A percentile compares a stretch with the other conserved stretches of the same genome.
Evolutionary conservation across 176 grass and related monocot species (phyloP).

Genomic region (Oryza officinalis): DNA sequence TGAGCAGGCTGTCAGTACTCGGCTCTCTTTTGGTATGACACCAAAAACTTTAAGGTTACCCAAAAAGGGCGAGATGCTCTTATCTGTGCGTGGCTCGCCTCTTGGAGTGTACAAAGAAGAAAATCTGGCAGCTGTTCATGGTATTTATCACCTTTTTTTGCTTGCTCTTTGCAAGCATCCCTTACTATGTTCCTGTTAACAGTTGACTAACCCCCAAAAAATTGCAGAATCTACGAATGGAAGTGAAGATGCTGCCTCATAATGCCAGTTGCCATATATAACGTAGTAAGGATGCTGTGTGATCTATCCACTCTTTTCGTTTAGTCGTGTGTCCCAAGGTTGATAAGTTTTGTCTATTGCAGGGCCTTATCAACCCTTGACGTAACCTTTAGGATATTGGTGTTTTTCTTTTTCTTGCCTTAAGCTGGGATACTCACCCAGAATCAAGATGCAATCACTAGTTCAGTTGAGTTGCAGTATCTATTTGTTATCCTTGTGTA

Average conservation of each 20-base stretch:
- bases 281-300: conserved; percentile 6
- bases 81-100: conserved; percentile 82
- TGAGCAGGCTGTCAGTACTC: conserved; percentile 59
- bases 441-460: neutral
- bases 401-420: neutral
- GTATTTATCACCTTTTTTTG: conserved; percentile 34
- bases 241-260: conserved; percentile 36
- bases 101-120: conserved; percentile 90
- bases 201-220: conserved; percentile 1
- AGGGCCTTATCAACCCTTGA: conserved; percentile 14
- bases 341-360: neutral
- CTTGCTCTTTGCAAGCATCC: neutral
- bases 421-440: neutral
- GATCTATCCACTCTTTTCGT: neutral
- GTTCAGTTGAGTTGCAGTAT: neutral
- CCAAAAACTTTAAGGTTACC: conserved; percentile 78
- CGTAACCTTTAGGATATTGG: neutral
- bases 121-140: conserved; percentile 62
- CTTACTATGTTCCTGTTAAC: neutral
- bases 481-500: conserved; percentile 19
- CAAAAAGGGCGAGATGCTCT: conserved; percentile 87
- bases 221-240: conserved; percentile 74
- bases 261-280: neutral
- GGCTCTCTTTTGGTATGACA: conserved; percentile 76
- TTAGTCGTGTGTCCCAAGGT: neutral